Evolutionary conservation across 331 rosid genomes (phyloP).

Genomic region (Arachis monticola): DNA sequence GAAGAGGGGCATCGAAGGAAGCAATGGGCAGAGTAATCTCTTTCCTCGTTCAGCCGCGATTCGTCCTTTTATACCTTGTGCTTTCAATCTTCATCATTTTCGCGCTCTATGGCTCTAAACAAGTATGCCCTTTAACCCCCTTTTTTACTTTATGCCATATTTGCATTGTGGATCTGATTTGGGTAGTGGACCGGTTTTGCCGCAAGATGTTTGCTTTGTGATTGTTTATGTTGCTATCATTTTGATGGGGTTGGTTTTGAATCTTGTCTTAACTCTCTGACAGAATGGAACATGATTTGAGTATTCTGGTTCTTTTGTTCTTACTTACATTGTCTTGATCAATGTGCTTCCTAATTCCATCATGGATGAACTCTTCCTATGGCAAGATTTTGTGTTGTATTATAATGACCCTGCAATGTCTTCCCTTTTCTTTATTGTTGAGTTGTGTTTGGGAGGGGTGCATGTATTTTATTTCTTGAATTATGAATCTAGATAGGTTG

Average conservation of each 20-base stretch:
- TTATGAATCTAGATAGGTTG: neutral
- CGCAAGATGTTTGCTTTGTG: slow-evolving; percentile 3
- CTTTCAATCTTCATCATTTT: slow-evolving; percentile 58
- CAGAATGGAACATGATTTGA: neutral
- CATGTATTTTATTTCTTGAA: no score
- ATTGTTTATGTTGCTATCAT: neutral
- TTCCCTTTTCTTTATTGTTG: neutral
- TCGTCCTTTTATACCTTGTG: slow-evolving; percentile 57
- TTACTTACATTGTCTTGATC: neutral
- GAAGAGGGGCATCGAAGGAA: neutral
- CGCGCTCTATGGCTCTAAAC: slow-evolving; percentile 48
- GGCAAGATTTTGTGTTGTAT: neutral
- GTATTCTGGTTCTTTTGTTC: slow-evolving; percentile 3
- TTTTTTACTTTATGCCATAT: neutral
- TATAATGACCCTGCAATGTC: neutral
- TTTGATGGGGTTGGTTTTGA: neutral
- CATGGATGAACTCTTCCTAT: neutral
- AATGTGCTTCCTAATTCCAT: neutral
- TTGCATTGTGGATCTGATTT: slow-evolving; percentile 20
- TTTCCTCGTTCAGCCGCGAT: slow-evolving; percentile 62
- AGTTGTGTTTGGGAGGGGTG: no score
- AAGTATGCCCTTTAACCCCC: slow-evolving; percentile 28
- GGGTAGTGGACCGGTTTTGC: slow-evolving; percentile 9
- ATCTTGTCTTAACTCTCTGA: neutral
- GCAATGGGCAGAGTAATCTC: slow-evolving; percentile 73